Evolutionary conservation across 805 yeast species (phyloP).

Genomic region (Blastobotrys terrestris): DNA sequence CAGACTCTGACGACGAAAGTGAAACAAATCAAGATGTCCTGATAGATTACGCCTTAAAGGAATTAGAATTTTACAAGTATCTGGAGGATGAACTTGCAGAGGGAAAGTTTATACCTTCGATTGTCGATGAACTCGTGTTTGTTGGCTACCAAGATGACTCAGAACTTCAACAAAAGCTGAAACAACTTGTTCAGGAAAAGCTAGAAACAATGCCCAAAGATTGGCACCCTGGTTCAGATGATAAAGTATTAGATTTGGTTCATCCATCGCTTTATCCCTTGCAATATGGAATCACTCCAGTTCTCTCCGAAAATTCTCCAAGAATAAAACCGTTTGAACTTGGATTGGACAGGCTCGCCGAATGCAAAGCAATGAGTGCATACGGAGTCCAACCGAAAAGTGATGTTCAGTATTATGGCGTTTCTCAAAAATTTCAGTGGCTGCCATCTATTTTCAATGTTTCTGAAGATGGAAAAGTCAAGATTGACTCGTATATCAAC

Average conservation of each 20-base stretch:
- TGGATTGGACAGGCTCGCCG: not conserved
- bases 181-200: not conserved
- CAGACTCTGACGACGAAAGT: not conserved
- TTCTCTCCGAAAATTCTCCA: not conserved
- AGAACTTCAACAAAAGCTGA: not conserved
- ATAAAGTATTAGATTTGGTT: slow-evolving; percentile 36
- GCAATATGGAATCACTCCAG: slow-evolving; percentile 25
- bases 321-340: slow-evolving; percentile 2
- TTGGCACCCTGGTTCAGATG: slow-evolving; percentile 36
- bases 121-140: not conserved
- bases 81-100: not conserved
- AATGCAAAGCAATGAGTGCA: not conserved
- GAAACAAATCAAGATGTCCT: not conserved
- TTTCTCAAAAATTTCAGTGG: slow-evolving; percentile 33
- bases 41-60: not conserved
- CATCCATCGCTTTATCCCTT: slow-evolving; percentile 39
- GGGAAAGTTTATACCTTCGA: not conserved
- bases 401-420: slow-evolving; percentile 13
- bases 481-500: slow-evolving; percentile 35
- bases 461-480: slow-evolving; percentile 16
- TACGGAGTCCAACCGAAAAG: not conserved
- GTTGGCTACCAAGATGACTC: not conserved
- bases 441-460: slow-evolving; percentile 29
- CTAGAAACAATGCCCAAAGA: slow-evolving; percentile 7
- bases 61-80: not conserved